Conservation (phyloP, 1,284 basidiomycete species). For the Tranzscheliella williamsii region DNA sequence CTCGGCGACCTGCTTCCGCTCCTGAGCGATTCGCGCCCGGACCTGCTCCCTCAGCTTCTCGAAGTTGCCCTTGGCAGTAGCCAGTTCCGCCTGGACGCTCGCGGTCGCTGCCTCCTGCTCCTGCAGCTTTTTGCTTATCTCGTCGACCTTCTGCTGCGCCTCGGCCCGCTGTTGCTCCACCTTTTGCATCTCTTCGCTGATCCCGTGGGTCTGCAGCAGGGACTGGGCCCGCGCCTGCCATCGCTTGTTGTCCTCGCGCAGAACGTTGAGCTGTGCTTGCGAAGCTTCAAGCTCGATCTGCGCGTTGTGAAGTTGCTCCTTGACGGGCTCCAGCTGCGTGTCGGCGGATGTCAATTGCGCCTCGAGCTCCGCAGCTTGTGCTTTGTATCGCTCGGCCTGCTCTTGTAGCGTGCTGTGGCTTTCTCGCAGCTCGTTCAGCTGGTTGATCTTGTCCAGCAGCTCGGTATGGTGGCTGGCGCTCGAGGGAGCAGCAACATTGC, state of each 20-base stretch:
- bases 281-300: constrained; percentile 76
- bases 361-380: constrained; percentile 64
- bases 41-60: constrained; percentile 53
- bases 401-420: constrained; percentile 82
- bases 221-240: constrained; percentile 85
- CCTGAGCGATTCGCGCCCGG: constrained; percentile 41
- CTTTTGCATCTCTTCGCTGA: constrained; percentile 67
- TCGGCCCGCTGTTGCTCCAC: constrained; percentile 51
- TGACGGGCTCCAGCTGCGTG: constrained; percentile 74
- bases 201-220: constrained; percentile 80
- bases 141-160: constrained; percentile 35
- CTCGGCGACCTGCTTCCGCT: constrained; percentile 48
- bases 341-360: constrained; percentile 63
- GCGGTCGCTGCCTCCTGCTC: constrained; percentile 17
- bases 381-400: constrained; percentile 73
- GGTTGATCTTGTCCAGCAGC: constrained; percentile 82
- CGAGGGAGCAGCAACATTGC: constrained; percentile 60
- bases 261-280: constrained; percentile 70
- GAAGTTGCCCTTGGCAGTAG: constrained; percentile 41
- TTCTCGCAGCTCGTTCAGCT: constrained; percentile 82
- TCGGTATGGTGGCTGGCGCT: constrained; percentile 79
- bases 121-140: constrained; percentile 25
- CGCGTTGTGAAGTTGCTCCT: constrained; percentile 71
- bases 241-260: constrained; percentile 77
- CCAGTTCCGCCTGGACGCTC: constrained; percentile 28